Evolutionary conservation across 495 filamentous ascomycete species (phyloP).

Genomic region (Neurospora sublineolata): DNA sequence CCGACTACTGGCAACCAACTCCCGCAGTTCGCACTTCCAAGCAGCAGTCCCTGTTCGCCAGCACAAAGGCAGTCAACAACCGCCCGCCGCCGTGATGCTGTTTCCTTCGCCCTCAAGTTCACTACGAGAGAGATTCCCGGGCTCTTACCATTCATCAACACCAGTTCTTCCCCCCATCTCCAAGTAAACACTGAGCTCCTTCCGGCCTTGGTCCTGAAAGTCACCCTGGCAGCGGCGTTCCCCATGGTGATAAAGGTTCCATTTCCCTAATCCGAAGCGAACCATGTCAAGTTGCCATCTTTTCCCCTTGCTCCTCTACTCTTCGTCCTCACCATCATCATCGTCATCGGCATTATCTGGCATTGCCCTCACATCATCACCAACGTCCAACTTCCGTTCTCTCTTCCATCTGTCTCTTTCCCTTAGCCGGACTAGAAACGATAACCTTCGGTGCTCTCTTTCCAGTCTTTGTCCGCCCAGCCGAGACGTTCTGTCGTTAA

Average conservation of each 20-base stretch:
- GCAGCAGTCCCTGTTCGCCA: neutral
- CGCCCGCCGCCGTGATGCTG: neutral
- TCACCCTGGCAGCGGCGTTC: neutral
- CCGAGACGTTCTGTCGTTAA: neutral
- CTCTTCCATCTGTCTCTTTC: neutral
- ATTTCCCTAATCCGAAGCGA: neutral
- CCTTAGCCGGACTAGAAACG: neutral
- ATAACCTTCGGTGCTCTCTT: neutral
- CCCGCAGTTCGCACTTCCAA: neutral
- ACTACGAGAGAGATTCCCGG: neutral
- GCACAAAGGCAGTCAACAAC: neutral
- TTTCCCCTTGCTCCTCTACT: neutral
- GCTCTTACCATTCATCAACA: neutral
- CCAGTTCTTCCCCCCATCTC: neutral
- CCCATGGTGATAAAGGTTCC: neutral
- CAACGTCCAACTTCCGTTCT: neutral
- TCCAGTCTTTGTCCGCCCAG: neutral
- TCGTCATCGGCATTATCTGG: neutral
- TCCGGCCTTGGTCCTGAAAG: neutral
- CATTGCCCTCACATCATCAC: neutral
- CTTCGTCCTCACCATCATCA: neutral
- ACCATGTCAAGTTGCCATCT: neutral
- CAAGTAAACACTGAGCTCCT: neutral
- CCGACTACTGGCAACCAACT: neutral
- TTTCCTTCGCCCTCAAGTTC: neutral